A percentile compares a stretch with the other conserved stretches of the same genome.
These are phyloP conservation scores for Candida suzukii DNA, from an alignment of 805 yeast genomes.

Conservation along the genomic window DNA sequence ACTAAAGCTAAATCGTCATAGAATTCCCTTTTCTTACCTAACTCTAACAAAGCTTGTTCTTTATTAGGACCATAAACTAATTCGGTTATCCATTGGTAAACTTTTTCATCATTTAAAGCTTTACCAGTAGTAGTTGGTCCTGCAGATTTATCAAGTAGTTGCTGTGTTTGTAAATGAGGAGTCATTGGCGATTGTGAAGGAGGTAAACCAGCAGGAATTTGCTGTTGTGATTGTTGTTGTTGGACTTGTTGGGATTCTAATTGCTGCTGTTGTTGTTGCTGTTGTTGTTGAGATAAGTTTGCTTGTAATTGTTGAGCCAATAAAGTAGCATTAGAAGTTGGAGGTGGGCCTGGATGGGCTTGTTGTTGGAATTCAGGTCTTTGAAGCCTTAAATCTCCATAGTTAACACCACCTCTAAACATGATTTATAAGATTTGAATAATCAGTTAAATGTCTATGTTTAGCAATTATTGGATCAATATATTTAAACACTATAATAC, in stretches of 20 bases:
- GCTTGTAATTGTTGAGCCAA: conserved; percentile 17
- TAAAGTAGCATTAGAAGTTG: conserved; percentile 12
- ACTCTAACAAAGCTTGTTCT: conserved; percentile 86
- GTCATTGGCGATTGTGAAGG: conserved; percentile 13
- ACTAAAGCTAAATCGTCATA: conserved; percentile 91
- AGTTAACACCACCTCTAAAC: background rate
- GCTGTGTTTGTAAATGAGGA: conserved; percentile 4
- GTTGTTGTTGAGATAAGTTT: conserved; percentile 4
- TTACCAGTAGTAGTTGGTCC: conserved; percentile 19
- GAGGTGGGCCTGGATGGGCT: conserved; percentile 4
- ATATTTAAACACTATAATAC: too few relatives aligned
- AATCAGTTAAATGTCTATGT: too few relatives aligned
- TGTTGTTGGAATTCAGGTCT: conserved; percentile 5
- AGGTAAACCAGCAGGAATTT: conserved; percentile 4
- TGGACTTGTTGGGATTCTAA: conserved; percentile 10
- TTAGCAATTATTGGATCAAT: too few relatives aligned
- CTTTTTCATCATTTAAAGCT: conserved; percentile 69
- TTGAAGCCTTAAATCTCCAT: background rate
- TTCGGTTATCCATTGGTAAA: conserved; percentile 85
- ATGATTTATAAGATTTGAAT: too few relatives aligned
- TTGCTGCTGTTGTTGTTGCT: conserved; percentile 7
- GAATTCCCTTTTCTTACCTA: conserved; percentile 91
- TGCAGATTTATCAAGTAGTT: conserved; percentile 9
- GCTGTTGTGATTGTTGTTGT: conserved; percentile 13
- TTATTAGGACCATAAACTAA: conserved; percentile 84